Evolutionary conservation across 2,329 filamentous ascomycete species (phyloP), one percentile per base, ranked within the genome.

Genomic region (Hymenoscyphus fructigenus): DNA sequence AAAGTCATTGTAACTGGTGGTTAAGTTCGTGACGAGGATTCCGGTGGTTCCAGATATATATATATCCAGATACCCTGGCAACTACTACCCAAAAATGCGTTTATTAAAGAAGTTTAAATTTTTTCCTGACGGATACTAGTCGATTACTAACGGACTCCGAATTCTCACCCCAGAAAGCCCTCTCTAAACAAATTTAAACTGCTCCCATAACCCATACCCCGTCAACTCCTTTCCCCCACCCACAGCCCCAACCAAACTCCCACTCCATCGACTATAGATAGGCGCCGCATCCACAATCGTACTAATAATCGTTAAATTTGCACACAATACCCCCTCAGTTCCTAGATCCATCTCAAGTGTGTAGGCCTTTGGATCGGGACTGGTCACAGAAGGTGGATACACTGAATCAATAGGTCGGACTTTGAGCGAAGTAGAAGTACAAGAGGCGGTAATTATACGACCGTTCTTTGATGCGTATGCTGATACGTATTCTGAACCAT

Each of bases 401-500:
- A 44, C 14, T 9, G 26, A 34, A 10, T 62, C 56, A 12, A 60
- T 10, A 9, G 71, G 72, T 7, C 71, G 66, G 17, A 74, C 70
- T 5, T 20, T 50, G 26, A 72, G 62, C 3, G 58, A 41, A 17
- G 28, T 32, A n/a, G 41, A 1, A 10, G 50, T 57, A 32, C 78
- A 79, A 10, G 69, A 67, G 0, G 74, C 69, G 3, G 70, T 47
- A 0, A 78, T 55, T 12, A 75, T 65, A 20, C 70, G 50, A 1
- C 73, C 73, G 62, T 78, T 65, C 28, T 69, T 68, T 1, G 76
- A 70, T 2, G 78, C 71, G 59, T 77, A 79, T 20, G 59, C 58
- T 32, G 62, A 67, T 23, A 67, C 71, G 26, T 73, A 70, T 32
- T 75, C 73, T 14, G 65, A 69, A 6, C 70, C 73, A 5, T 69